Evolutionary conservation across 2,329 filamentous ascomycete species (phyloP), one percentile per base, ranked within the genome.

Genomic region (Arthrobotrys conoides): DNA sequence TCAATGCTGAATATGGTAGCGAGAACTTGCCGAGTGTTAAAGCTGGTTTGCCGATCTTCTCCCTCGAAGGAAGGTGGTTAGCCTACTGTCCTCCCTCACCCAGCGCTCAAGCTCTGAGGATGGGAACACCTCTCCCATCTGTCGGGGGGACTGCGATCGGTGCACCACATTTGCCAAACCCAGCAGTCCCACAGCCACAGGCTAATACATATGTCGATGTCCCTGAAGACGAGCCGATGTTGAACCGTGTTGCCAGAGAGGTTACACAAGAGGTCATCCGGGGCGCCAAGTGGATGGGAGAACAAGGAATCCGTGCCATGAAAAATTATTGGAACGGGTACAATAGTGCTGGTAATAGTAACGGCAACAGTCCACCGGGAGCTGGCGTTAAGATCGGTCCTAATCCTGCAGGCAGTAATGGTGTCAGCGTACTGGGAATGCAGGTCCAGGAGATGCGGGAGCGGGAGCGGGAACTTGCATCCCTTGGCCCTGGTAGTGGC

Each of bases 221-320:
- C n/a, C 90, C 91, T 0, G 89, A 91, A 75, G 88, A 88, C 0
- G 91, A 93, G 81, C 90, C 91, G 76, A 86, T 93, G 80, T 88
- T 92, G 84, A 93, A 92, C 84, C 91, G 92, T 81, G 88, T 94
- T 67, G 91, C 93, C 85, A 89, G 93, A 79, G 92, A 93, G 83
- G 91, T 92, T 1, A 92, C 92, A 0, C 92, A 95, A 82, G 92
- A 93, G 82, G 86, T 93, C 49, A 91, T 94, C 51, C 90, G 92
- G 75, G 90, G 91, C 20, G 91, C 90, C 27, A 91, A 89, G 80
- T 94, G 91, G 90, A 89, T 93, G 70, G 90, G 91, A 1, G 92
- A 94, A 82, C 92, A 94, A 83, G 90, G 92, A 22, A 87, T 90
- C 82, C 91, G 93, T 83, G 91, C 91, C 9, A 93, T 92, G 88